Evolutionary conservation across 2,329 filamentous ascomycete genomes (phyloP), one percentile per base, ranked within the genome.

Genomic region (Gnomoniopsis smithogilvyi): DNA sequence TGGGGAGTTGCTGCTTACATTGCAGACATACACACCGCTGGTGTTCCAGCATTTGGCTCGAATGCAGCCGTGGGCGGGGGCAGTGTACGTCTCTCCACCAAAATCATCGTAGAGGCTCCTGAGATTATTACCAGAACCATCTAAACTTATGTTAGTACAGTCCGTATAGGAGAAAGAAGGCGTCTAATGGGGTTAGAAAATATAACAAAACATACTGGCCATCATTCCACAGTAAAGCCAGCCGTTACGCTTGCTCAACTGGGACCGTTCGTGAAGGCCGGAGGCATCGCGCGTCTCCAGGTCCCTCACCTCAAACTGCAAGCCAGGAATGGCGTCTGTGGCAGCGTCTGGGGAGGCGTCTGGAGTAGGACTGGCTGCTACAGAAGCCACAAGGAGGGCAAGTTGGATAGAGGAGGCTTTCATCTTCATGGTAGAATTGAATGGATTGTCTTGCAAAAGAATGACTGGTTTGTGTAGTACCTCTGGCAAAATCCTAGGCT

Each of bases 11-110:
- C 4, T 30, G 19, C 50, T 12, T 38, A 52, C 50, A 34, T 54
- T 54, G 41, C 51, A 54, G 26, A 43, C 51, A 30, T 54, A 54
- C 15, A 54, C 26, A 2, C 38, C 51, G 41, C 38, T 54, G 17
- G 51, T 54, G 24, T 54, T 43, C 43, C 51, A 45, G n/a, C 51
- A 54, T 12, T 54, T 54, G 38, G 43, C 38, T 19, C 51, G 51
- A 14, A 46, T 30, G 43, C 51, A 54, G 11, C 24, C 51, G 1
- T 19, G 6, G 24, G 51, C 51, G 10, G 17, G 22, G 11, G 43
- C 30, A 6, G n/a, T 45, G 26, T 54, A 43, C 2, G 22, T 19
- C 7, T 34, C 19, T 38, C 14, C 19, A 19, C 22, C 43, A 17
- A 54, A 21, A n/a, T 54, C 51, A n/a, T 26, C 38, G 17, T 33